These are phyloP conservation scores for Petunia hybrid DNA, from an alignment of 305 asterid species.

Conservation along the genomic window DNA sequence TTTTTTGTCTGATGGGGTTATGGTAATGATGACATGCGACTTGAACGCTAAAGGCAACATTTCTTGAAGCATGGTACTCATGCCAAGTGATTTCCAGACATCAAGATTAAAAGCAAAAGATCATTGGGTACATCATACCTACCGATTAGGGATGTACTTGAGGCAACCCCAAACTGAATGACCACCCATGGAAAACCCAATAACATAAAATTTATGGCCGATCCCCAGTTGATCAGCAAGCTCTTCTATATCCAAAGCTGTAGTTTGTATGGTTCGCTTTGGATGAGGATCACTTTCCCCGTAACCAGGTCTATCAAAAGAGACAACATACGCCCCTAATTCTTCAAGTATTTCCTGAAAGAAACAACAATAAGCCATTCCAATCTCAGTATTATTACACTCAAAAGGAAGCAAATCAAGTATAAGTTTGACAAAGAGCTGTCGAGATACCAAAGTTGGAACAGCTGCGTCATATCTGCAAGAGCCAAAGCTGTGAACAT, in stretches of 20 bases:
- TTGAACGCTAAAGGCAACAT: not conserved
- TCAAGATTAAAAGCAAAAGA: not conserved
- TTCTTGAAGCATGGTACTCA: not conserved
- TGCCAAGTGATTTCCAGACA: not conserved
- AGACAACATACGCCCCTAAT: conserved; percentile 54
- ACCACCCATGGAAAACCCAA: conserved; percentile 88
- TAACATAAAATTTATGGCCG: conserved; percentile 67
- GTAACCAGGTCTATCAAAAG: conserved; percentile 67
- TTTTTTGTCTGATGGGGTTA: not conserved
- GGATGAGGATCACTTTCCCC: conserved; percentile 74
- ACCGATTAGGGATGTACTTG: conserved; percentile 82
- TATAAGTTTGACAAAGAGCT: not conserved
- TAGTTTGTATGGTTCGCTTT: conserved; percentile 54
- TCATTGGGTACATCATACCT: conserved; percentile 3
- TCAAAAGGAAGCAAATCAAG: not conserved
- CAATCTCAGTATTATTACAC: not conserved
- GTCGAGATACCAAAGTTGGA: conserved; percentile 56
- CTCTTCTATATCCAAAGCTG: conserved; percentile 75
- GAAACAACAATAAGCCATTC: not conserved
- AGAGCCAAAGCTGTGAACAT: conserved; percentile 71
- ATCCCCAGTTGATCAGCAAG: conserved; percentile 72
- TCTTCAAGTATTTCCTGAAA: conserved; percentile 65
- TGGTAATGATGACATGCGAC: not conserved
- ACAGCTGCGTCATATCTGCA: conserved; percentile 59
- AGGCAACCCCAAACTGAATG: conserved; percentile 87